Evolutionary conservation across 73 alveolate genomes (phyloP), one percentile per base, ranked within the genome.

Genomic region (Stentor roeselii): DNA sequence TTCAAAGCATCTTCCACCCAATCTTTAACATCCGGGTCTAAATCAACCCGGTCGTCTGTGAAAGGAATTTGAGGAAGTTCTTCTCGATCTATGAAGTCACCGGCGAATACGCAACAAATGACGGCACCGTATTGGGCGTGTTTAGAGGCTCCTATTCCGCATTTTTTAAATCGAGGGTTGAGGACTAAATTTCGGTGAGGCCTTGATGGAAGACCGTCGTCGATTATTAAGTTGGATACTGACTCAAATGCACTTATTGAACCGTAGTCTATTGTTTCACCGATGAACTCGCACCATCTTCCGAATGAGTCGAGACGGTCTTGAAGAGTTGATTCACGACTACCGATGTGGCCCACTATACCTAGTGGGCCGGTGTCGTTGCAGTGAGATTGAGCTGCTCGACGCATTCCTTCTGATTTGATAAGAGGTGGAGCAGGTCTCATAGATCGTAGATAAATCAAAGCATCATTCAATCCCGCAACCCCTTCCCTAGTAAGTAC

Each of bases 281-380:
- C 95, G 14, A 93, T 92, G n/a, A 90, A 84, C 6, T 97, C 99
- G 67, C 96, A 96, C 98, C 99, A 95, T 84, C 90, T 91, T 67
- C 98, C 92, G 86, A 93, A 91, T 82, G 86, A 86, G 85, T 92
- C 98, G 4, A 95, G 86, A 82, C 99, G 84, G 60, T 90, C 94
- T 67, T 92, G 85, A 42, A 89, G 90, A 83, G 90, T 93, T 67
- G 84, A 83, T 50, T 88, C 91, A 89, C 92, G 94, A 1, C 94
- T 74, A 31, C 99, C 98, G 36, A 77, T 74, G 83, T 95, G 99
- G 2, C 93, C 90, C 6, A 90, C 84, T 59, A 88, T 60, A 14
- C 99, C 99, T 75, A 90, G 89, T 6, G 96, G 93, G 3, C 98
- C 99, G 50, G 94, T 93, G 90, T 95, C 99, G 59, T 88, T 82